These are phyloP conservation scores for Nicotiana tabacum DNA, from an alignment of 257 asterid genomes.

Conservation along the genomic window DNA sequence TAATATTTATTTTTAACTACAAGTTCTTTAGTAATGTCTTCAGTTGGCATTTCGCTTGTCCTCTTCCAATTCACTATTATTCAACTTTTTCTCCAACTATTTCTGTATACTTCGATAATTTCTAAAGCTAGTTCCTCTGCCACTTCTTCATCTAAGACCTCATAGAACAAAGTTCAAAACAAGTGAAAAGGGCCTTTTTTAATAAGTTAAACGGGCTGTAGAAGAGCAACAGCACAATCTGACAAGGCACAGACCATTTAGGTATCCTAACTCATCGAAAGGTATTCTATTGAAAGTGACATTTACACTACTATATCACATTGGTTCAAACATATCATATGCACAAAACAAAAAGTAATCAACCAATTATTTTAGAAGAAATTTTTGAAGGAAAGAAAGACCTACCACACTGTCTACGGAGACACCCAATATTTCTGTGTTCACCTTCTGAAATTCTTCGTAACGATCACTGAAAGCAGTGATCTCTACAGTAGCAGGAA, in stretches of 20 bases:
- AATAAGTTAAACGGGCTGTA: background rate
- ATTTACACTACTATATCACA: background rate
- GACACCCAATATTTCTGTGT: constrained; percentile 46
- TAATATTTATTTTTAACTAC: background rate
- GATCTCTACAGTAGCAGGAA: constrained; percentile 53
- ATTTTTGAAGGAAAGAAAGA: background rate
- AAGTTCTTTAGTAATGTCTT: background rate
- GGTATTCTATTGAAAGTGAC: background rate
- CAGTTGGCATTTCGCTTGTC: background rate
- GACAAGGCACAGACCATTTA: background rate
- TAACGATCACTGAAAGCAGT: constrained; percentile 63
- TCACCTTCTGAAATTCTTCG: constrained; percentile 37
- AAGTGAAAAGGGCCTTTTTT: background rate
- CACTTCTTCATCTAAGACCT: background rate
- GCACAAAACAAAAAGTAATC: background rate
- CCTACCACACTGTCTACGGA: constrained; percentile 51
- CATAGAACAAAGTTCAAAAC: background rate
- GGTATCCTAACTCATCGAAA: background rate
- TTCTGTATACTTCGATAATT: background rate
- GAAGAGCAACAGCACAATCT: background rate
- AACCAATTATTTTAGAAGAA: background rate
- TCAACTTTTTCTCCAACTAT: background rate
- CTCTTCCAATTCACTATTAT: background rate
- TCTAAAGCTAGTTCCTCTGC: background rate
- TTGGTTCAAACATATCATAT: background rate